A percentile compares a stretch with the other conserved stretches of the same genome.
phyloP scores from a whole-genome alignment of 2,329 filamentous ascomycete species.

The Pseudogymnoascus sp. region DNA sequence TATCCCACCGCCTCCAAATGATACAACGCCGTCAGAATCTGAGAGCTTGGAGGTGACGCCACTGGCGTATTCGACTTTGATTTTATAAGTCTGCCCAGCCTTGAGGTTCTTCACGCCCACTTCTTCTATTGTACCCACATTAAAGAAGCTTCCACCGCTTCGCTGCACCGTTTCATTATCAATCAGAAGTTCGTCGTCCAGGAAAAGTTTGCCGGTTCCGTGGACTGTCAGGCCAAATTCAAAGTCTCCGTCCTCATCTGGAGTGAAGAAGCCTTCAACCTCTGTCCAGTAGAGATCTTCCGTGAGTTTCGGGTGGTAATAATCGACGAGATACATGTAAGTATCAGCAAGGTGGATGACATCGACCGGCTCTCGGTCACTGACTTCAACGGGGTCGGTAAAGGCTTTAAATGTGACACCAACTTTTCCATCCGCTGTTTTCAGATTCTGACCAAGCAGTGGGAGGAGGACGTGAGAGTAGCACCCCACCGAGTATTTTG shows the following conservation, averaged over 20 bases:
- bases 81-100: constrained; percentile 22
- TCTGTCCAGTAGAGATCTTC: constrained; percentile 36
- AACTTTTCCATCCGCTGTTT: constrained; percentile 44
- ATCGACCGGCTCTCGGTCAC: constrained; percentile 45
- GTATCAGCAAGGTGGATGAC: constrained; percentile 39
- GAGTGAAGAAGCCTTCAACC: constrained; percentile 30
- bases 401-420: constrained; percentile 60
- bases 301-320: constrained; percentile 31
- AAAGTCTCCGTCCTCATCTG: constrained; percentile 29
- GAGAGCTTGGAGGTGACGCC: constrained; percentile 49
- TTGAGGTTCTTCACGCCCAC: constrained; percentile 20
- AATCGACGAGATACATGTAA: constrained; percentile 41
- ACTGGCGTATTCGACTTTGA: constrained; percentile 42
- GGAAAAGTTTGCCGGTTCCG: constrained; percentile 32
- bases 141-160: constrained; percentile 27
- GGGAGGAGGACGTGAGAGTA: constrained; percentile 60
- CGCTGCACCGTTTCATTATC: constrained; percentile 32
- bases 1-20: constrained; percentile 51
- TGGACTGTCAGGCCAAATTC: constrained; percentile 31
- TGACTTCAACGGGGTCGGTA: constrained; percentile 41
- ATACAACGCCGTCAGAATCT: constrained; percentile 39
- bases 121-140: constrained; percentile 28
- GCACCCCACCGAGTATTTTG: constrained; percentile 49
- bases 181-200: constrained; percentile 34
- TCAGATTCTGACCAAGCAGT: constrained; percentile 47